Evolutionary conservation across 2,329 filamentous ascomycete genomes (phyloP).

Genomic region (Ophiostoma ulmi): DNA sequence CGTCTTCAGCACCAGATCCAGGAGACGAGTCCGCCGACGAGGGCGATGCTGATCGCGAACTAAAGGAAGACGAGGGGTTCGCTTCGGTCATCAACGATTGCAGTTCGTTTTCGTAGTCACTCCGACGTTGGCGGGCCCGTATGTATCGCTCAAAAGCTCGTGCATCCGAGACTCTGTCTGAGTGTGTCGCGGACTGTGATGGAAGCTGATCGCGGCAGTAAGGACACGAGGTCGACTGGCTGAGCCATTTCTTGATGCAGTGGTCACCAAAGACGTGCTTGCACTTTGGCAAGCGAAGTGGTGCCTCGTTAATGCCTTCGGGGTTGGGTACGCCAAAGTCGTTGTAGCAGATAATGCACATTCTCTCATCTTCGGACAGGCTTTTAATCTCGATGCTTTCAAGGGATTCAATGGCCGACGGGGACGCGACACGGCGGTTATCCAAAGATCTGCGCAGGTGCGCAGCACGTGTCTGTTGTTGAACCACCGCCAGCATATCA

Average conservation of each 20-base stretch:
- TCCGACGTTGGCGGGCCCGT: not conserved
- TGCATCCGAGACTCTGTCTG: not conserved
- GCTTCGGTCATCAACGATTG: not conserved
- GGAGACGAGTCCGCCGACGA: not conserved
- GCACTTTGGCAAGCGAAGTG: conserved; percentile 56
- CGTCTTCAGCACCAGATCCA: not conserved
- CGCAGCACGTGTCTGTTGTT: not conserved
- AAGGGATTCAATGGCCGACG: conserved; percentile 43
- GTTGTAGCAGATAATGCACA: conserved; percentile 36
- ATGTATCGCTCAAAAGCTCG: not conserved
- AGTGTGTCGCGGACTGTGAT: conserved; percentile 26
- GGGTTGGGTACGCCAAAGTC: conserved; percentile 35
- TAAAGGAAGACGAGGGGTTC: not conserved
- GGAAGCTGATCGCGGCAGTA: conserved; percentile 60
- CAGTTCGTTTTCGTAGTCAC: not conserved
- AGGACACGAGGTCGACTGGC: conserved; percentile 57
- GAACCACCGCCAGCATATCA: not conserved
- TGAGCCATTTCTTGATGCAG: conserved; percentile 62
- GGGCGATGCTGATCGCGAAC: not conserved
- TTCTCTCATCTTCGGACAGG: conserved; percentile 44
- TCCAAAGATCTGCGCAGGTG: not conserved
- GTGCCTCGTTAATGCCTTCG: conserved; percentile 53
- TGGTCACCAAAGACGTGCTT: conserved; percentile 60
- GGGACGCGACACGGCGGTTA: not conserved
- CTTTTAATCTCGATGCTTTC: conserved; percentile 43